These are phyloP conservation scores for Aspergillus sp. DNA, from an alignment of 2,329 filamentous ascomycete genomes.

Conservation along the genomic window DNA sequence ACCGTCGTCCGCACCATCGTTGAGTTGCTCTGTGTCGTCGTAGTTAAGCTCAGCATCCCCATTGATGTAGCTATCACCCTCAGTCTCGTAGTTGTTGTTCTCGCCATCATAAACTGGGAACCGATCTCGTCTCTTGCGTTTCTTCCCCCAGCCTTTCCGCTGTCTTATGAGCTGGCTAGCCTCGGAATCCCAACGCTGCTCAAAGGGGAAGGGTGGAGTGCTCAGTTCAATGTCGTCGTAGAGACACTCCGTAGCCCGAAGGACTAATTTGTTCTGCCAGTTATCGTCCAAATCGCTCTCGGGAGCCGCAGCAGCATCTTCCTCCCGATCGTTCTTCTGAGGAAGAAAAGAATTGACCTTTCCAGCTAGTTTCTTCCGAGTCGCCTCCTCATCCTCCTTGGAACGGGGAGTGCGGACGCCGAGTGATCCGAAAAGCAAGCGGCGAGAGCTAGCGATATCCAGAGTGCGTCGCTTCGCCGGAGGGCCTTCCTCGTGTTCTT, in stretches of 20 bases:
- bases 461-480: conserved; percentile 43
- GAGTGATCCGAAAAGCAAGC: conserved; percentile 70
- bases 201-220: conserved; percentile 83
- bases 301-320: conserved; percentile 19
- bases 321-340: conserved; percentile 24
- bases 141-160: conserved; percentile 35
- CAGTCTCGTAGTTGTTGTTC: conserved; percentile 37
- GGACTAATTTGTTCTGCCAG: conserved; percentile 72
- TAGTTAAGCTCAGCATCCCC: conserved; percentile 36
- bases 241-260: conserved; percentile 81
- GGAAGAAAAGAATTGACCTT: conserved; percentile 42
- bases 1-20: conserved; percentile 12
- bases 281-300: conserved; percentile 55
- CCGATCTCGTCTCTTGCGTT: conserved; percentile 51
- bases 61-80: conserved; percentile 36
- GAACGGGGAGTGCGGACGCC: conserved; percentile 68
- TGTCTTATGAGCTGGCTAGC: conserved; percentile 53
- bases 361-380: conserved; percentile 60
- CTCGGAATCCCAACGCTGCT: conserved; percentile 83
- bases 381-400: conserved; percentile 64
- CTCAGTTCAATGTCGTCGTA: conserved; percentile 67
- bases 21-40: conserved; percentile 40
- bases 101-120: conserved; percentile 48
- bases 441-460: conserved; percentile 62
- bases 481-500: conserved; percentile 10